Percentiles rank a stretch among this genome's conserved stretches.
phyloP scores from a whole-genome alignment of 495 filamentous ascomycete species.

The Neurospora tetrasperma region DNA sequence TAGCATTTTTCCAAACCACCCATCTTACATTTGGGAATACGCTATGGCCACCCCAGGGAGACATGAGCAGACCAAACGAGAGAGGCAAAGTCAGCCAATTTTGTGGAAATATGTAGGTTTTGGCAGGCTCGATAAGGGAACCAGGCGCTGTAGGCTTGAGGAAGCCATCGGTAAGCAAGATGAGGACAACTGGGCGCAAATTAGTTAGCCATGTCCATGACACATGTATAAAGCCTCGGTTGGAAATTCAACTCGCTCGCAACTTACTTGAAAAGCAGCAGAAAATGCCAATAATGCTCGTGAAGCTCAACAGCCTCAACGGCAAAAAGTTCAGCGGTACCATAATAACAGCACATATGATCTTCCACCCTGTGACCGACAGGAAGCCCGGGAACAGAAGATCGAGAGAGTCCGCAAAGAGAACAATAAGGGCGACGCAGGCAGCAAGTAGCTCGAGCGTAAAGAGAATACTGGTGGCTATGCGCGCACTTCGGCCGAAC shows the following conservation, averaged over 20 bases:
- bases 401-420: conserved; percentile 86
- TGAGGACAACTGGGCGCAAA: conserved; percentile 53
- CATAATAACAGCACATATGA: conserved; percentile 70
- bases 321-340: conserved; percentile 81
- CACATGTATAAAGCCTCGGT: not conserved
- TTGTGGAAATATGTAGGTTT: conserved; percentile 65
- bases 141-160: conserved; percentile 73
- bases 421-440: conserved; percentile 81
- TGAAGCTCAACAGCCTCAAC: conserved; percentile 74
- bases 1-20: not conserved
- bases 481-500: conserved; percentile 73
- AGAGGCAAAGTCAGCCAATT: conserved; percentile 88
- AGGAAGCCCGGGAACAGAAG: conserved; percentile 61
- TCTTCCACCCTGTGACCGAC: conserved; percentile 69
- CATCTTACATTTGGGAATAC: conserved; percentile 75
- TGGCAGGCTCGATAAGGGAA: conserved; percentile 73
- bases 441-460: conserved; percentile 79
- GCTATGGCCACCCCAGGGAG: conserved; percentile 89
- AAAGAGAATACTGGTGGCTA: conserved; percentile 77
- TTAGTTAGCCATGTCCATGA: conserved; percentile 6
- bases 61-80: conserved; percentile 91
- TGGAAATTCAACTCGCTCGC: not conserved
- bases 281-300: conserved; percentile 82
- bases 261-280: conserved; percentile 75
- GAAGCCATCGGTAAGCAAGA: conserved; percentile 76